Percentiles rank a stretch among this genome's conserved stretches.
These are phyloP conservation scores for Globisporangium radiosum DNA, from an alignment of 352 stramenopile species.

Conservation along the genomic window DNA sequence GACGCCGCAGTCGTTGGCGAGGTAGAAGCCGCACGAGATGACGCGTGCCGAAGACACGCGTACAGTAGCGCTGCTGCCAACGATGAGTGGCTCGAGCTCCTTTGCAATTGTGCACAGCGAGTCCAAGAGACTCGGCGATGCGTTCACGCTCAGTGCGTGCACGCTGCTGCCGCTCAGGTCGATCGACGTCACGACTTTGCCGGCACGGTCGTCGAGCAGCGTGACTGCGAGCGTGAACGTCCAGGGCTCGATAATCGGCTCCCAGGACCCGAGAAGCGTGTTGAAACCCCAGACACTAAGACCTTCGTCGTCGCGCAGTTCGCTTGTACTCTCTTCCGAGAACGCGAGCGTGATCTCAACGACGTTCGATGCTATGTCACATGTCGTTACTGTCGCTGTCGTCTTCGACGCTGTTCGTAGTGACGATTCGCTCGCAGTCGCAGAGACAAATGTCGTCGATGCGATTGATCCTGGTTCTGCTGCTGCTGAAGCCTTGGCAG, in stretches of 20 bases:
- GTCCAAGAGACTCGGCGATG: slow-evolving; percentile 59
- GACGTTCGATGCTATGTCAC: neutral
- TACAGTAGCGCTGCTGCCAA: slow-evolving; percentile 6
- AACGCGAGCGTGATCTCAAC: slow-evolving; percentile 42
- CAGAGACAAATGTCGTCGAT: no score
- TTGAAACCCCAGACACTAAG: slow-evolving; percentile 80
- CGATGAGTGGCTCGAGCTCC: slow-evolving; percentile 43
- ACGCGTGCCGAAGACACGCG: slow-evolving; percentile 48
- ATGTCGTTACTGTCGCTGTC: no score
- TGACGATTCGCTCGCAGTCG: neutral
- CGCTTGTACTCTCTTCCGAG: slow-evolving; percentile 36
- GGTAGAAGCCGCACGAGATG: slow-evolving; percentile 76
- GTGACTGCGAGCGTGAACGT: slow-evolving; percentile 44
- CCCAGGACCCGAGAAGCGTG: slow-evolving; percentile 62
- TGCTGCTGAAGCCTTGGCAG: slow-evolving; percentile 5
- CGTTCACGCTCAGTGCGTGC: slow-evolving; percentile 62
- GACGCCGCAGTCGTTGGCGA: slow-evolving; percentile 62
- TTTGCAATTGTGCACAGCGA: slow-evolving; percentile 51
- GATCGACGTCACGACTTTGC: slow-evolving; percentile 46
- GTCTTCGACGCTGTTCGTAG: no score
- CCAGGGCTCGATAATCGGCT: slow-evolving; percentile 75
- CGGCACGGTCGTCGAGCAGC: slow-evolving; percentile 29
- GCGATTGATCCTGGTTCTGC: no score
- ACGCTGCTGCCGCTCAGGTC: slow-evolving; percentile 45
- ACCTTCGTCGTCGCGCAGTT: slow-evolving; percentile 59